Conservation (phyloP, 2,329 filamentous ascomycete genomes). For the Alternaria arborescens region DNA sequence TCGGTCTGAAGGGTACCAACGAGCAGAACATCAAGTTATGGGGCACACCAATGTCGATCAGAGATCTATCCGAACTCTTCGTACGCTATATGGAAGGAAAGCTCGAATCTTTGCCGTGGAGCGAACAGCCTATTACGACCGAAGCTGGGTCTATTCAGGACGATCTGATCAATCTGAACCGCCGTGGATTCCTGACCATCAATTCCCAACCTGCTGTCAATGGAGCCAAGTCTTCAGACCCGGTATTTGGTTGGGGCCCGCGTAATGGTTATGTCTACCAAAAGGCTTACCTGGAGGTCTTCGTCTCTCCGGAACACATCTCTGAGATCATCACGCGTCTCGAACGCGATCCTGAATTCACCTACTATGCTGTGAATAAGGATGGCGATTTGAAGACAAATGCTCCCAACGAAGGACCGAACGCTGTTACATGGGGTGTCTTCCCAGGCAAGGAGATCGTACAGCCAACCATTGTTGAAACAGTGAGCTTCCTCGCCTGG, state of each 20-base stretch:
- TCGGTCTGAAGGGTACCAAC: conserved; percentile 92
- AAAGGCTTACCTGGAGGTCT: conserved; percentile 93
- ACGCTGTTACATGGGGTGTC: conserved; percentile 99
- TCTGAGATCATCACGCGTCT: conserved; percentile 80
- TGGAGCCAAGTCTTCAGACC: conserved; percentile 85
- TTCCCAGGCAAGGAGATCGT: conserved; percentile 99
- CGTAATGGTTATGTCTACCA: conserved; percentile 97
- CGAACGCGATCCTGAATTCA: conserved; percentile 79
- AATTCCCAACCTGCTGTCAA: conserved; percentile 97
- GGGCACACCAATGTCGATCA: conserved; percentile 82
- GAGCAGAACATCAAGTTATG: conserved; percentile 95
- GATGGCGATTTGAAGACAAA: conserved; percentile 84
- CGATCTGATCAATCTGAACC: conserved; percentile 82
- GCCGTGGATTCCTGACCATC: conserved; percentile 87
- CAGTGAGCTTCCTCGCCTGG: conserved; percentile 96
- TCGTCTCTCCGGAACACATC: conserved; percentile 83
- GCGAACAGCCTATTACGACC: conserved; percentile 82
- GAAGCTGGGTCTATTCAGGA: conserved; percentile 82
- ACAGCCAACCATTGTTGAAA: conserved; percentile 99
- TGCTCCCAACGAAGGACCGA: conserved; percentile 83
- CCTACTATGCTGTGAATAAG: conserved; percentile 93
- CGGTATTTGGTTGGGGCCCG: conserved; percentile 92
- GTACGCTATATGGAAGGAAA: conserved; percentile 84
- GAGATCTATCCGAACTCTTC: conserved; percentile 84
- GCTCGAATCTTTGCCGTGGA: conserved; percentile 89